Evolutionary conservation across 371 early-diverging fungal species (phyloP).

Genomic region (Apophysomyces variabilis): DNA sequence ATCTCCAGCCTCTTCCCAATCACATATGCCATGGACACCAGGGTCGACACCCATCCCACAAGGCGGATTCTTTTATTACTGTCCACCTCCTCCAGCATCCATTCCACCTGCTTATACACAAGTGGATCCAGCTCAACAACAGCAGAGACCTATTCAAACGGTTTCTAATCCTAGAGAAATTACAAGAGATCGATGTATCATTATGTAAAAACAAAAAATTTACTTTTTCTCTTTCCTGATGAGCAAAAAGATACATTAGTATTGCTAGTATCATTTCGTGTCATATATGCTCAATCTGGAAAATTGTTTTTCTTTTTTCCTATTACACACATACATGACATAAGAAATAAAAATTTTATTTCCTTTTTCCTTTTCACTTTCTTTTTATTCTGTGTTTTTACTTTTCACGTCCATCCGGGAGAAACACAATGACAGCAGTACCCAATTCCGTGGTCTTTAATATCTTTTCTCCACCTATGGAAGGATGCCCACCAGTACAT

Average conservation of each 20-base stretch:
- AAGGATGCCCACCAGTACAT: neutral
- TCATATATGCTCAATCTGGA: too few species aligned
- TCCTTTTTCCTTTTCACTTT: neutral
- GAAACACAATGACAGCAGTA: neutral
- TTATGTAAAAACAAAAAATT: neutral
- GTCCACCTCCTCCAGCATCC: neutral
- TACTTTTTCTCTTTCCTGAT: neutral
- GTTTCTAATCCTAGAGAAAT: conserved; percentile 3
- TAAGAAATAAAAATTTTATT: neutral
- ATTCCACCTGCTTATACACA: neutral
- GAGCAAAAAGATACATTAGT: neutral
- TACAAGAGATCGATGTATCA: conserved; percentile 2
- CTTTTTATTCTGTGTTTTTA: neutral
- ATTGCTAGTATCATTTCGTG: too few species aligned
- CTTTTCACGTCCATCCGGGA: neutral
- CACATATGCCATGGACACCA: neutral
- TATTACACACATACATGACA: neutral
- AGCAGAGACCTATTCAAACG: neutral
- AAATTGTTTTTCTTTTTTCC: neutral
- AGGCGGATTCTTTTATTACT: neutral
- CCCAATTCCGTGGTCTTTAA: conserved; percentile 4
- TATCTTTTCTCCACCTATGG: conserved; percentile 2
- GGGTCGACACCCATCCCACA: neutral
- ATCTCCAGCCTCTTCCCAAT: neutral
- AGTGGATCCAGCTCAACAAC: neutral